Evolutionary conservation across 495 filamentous ascomycete species (phyloP), one percentile per base, ranked within the genome.

Genomic region (Acidomyces sp.): DNA sequence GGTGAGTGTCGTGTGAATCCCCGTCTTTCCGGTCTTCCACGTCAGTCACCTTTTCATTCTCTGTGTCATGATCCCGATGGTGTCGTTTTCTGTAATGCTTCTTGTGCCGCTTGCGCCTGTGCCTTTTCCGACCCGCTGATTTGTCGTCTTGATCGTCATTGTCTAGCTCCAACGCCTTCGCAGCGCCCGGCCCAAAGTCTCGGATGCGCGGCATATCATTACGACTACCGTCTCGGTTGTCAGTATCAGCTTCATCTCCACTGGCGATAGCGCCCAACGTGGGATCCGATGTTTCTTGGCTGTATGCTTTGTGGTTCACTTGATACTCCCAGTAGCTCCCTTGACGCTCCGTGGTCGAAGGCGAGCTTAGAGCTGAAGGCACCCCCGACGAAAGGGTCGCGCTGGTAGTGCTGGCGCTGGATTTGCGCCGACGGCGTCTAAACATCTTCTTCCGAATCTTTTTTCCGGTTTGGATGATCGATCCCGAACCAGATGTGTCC

Each of bases 361-460:
- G 65, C 41, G 55, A 68, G 55, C 54, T 64, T 43, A 55, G 47
- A 46, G 46, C 58, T 47, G 48, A 63, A 21, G 56, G 60, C 17
- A 53, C 56, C n/a, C 26, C 46, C 1, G 47, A 49, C n/a, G 26
- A 45, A 17, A 68, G 66, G 3, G 58, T 62, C 0, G 70, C 77
- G 12, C 80, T 74, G 35, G 71, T 71, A 19, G 79, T 83, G 49
- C 78, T 78, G 6, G 68, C 66, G 51, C 77, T 86, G 0, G 80
- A 83, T 58, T 85, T 84, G 37, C 83, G 75, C 38, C 73, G 75
- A 50, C 72, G 72, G 23, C 78, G 69, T 31, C 57, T 53, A 57
- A 88, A 75, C 1, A 74, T 78, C 36, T 76, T 66, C 58, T 72
- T 78, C 15, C 42, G 6, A 52, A 90, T 73, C 4, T 78, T 71